phyloP scores from a whole-genome alignment of 306 rosid species.

The Cicer judaicum region DNA sequence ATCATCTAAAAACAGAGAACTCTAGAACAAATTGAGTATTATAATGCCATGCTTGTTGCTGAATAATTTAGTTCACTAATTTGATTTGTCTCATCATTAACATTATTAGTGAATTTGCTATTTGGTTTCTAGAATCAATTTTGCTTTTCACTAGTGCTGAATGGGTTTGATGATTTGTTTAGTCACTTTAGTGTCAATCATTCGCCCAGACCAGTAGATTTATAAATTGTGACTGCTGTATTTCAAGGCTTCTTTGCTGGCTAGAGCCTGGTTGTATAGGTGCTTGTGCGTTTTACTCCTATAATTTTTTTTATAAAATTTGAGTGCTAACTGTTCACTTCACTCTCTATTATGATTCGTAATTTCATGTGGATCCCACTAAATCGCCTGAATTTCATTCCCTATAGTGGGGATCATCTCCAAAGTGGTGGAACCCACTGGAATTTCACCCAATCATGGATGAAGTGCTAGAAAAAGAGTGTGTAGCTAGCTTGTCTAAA shows the following conservation, averaged over 20 bases:
- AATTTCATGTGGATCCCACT: neutral
- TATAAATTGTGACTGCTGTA: conserved; percentile 5
- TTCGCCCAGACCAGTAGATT: conserved; percentile 10
- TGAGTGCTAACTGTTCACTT: no score
- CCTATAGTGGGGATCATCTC: neutral
- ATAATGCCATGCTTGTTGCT: conserved; percentile 6
- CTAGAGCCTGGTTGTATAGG: neutral
- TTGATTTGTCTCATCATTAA: conserved; percentile 8
- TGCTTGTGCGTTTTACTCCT: conserved; percentile 5
- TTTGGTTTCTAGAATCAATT: conserved; percentile 4
- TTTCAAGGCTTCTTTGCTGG: conserved; percentile 16
- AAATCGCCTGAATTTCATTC: neutral
- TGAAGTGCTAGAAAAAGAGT: neutral
- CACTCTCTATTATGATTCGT: no score
- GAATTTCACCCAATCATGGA: neutral
- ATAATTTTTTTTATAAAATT: neutral
- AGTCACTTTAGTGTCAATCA: neutral
- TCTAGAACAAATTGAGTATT: conserved; percentile 8
- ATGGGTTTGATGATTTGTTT: neutral
- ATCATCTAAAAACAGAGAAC: neutral
- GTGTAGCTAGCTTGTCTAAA: neutral
- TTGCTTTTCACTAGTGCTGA: conserved; percentile 21
- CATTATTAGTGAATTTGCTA: neutral
- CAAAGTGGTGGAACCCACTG: neutral
- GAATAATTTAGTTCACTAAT: conserved; percentile 11